Percentiles rank a stretch among this genome's conserved stretches.
Evolutionary conservation across 331 rosid species (phyloP).

Genomic region (Spiraea crenata): DNA sequence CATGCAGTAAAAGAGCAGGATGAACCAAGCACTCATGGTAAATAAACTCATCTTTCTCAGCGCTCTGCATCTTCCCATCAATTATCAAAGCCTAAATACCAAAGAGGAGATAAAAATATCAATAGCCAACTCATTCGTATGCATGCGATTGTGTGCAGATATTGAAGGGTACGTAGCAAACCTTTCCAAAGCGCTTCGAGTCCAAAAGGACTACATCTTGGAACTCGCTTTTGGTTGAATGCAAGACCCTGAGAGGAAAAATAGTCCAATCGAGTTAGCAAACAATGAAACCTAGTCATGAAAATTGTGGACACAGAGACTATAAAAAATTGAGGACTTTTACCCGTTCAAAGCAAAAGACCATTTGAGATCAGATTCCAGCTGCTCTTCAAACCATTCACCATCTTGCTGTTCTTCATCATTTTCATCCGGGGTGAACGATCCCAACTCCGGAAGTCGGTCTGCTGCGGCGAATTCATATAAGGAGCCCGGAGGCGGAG

Average conservation of each 20-base stretch:
- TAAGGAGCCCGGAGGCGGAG: neutral
- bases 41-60: slow-evolving; percentile 33
- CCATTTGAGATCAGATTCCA: slow-evolving; percentile 45
- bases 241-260: slow-evolving; percentile 23
- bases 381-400: slow-evolving; percentile 33
- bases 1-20: slow-evolving; percentile 33
- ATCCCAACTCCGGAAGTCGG: neutral
- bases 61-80: slow-evolving; percentile 40
- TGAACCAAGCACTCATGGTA: slow-evolving; percentile 42
- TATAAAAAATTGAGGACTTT: neutral
- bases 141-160: neutral
- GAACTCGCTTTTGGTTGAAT: slow-evolving; percentile 22
- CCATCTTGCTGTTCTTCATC: neutral
- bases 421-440: neutral
- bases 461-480: neutral
- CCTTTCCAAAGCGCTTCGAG: slow-evolving; percentile 34
- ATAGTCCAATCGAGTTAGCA: too few relatives aligned
- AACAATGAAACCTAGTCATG: neutral
- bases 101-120: neutral
- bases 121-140: neutral
- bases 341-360: slow-evolving; percentile 36
- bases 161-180: neutral
- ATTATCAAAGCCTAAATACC: slow-evolving; percentile 27
- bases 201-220: slow-evolving; percentile 33
- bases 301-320: neutral